These are phyloP conservation scores for Globisporangium ultimum DNA, from an alignment of 352 stramenopile genomes.

Conservation along the genomic window DNA sequence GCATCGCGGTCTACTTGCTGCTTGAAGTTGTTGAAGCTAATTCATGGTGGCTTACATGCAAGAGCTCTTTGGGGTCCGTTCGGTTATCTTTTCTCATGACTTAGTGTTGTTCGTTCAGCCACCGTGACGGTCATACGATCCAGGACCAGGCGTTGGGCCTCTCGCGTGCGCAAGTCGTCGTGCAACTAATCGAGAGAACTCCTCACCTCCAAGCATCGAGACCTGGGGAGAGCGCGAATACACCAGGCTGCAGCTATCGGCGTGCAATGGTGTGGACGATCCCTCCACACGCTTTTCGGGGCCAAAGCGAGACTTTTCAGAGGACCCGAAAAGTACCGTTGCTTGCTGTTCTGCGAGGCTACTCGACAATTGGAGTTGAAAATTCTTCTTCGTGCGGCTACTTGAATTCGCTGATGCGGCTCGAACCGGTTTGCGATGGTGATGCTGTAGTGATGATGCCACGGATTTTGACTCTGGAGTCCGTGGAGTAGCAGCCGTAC, in stretches of 20 bases:
- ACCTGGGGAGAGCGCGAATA: slow-evolving; percentile 19
- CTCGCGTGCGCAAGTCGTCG: slow-evolving; percentile 22
- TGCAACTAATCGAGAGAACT: slow-evolving; percentile 33
- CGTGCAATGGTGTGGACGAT: slow-evolving; percentile 16
- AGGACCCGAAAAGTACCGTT: slow-evolving; percentile 29
- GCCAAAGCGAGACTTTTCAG: slow-evolving; percentile 25
- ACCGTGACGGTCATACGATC: slow-evolving; percentile 33
- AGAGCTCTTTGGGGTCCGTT: too few relatives aligned
- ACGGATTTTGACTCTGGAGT: too few relatives aligned
- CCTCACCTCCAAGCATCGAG: slow-evolving; percentile 25
- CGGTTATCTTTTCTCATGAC: too few relatives aligned
- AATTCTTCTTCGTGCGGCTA: background rate
- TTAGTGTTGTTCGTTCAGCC: slow-evolving; percentile 12
- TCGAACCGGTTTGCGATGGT: background rate
- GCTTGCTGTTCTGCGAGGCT: background rate
- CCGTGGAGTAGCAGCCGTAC: background rate
- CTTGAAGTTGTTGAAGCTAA: too few relatives aligned
- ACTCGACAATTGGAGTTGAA: background rate
- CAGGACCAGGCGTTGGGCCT: slow-evolving; percentile 25
- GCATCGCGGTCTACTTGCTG: too few relatives aligned
- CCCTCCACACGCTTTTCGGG: background rate
- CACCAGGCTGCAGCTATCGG: slow-evolving; percentile 19
- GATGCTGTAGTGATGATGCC: too few relatives aligned
- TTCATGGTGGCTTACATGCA: too few relatives aligned
- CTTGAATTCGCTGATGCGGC: slow-evolving; percentile 1